These are phyloP conservation scores for Colletotrichum eleusines DNA, from an alignment of 2,329 filamentous ascomycete species.

Conservation along the genomic window DNA sequence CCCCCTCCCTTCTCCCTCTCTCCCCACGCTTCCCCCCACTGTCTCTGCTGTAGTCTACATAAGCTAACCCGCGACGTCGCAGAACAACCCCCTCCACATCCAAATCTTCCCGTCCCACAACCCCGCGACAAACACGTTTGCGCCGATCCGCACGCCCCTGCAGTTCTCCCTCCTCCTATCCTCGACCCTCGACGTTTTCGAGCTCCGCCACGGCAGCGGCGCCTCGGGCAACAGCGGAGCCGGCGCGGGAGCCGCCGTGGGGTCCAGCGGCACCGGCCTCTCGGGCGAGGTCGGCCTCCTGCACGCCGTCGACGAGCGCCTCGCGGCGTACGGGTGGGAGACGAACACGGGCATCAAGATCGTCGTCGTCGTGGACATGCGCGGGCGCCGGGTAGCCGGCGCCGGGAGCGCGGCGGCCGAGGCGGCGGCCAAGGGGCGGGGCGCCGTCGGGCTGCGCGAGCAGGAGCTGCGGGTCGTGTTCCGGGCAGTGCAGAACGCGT, in stretches of 20 bases:
- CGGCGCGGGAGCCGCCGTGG: constrained; percentile 39
- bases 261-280: constrained; percentile 55
- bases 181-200: constrained; percentile 93
- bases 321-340: constrained; percentile 95
- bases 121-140: constrained; percentile 63
- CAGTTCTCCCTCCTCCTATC: constrained; percentile 94
- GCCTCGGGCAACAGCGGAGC: constrained; percentile 52
- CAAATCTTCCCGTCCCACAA: constrained; percentile 85
- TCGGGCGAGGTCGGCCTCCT: constrained; percentile 92
- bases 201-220: constrained; percentile 81
- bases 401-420: constrained; percentile 19
- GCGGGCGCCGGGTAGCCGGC: constrained; percentile 70
- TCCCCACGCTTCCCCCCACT: background rate
- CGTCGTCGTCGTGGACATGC: constrained; percentile 91
- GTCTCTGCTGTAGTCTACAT: constrained; percentile 15
- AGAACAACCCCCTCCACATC: constrained; percentile 98
- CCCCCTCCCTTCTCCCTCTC: background rate
- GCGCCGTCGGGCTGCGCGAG: constrained; percentile 79
- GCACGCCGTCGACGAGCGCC: constrained; percentile 91
- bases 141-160: constrained; percentile 76
- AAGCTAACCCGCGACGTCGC: constrained; percentile 38
- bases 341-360: constrained; percentile 96
- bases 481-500: constrained; percentile 90
- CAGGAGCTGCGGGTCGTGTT: constrained; percentile 94
- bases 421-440: constrained; percentile 48